Conservation (phyloP, 23 red algal genomes). For the Gracilariopsis chorda region DNA sequence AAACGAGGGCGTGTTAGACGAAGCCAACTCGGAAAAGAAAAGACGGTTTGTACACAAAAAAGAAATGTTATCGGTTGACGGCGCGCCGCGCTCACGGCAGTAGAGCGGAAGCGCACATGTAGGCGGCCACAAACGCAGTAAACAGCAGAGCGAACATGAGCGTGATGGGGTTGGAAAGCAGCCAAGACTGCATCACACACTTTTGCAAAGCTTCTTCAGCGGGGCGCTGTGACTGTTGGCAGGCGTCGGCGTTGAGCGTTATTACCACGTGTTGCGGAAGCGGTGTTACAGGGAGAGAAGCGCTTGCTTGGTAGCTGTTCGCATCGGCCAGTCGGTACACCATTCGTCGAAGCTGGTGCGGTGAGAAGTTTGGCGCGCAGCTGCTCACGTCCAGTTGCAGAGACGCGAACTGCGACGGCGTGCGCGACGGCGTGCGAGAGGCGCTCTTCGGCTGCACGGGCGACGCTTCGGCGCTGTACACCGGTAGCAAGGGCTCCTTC, state of each 20-base stretch:
- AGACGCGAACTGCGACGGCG: not conserved
- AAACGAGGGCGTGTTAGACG: too few species aligned
- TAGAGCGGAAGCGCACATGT: not conserved
- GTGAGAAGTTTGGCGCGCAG: not conserved
- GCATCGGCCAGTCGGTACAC: not conserved
- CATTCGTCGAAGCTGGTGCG: not conserved
- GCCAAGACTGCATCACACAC: not conserved
- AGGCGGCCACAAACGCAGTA: not conserved
- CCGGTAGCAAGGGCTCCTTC: not conserved
- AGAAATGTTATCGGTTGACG: too few species aligned
- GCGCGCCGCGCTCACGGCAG: too few species aligned
- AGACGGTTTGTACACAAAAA: too few species aligned
- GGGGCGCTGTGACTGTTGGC: too few species aligned
- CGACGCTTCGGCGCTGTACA: not conserved
- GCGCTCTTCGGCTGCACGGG: not conserved
- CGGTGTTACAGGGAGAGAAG: not conserved
- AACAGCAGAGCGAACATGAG: not conserved
- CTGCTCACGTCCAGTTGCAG: not conserved
- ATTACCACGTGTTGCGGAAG: conserved; percentile 2
- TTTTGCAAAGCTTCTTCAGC: too few species aligned
- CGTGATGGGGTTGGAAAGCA: not conserved
- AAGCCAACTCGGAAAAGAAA: too few species aligned
- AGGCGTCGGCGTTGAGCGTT: not conserved
- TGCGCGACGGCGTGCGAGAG: not conserved
- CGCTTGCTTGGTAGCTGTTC: not conserved